Percentiles rank a stretch among this genome's conserved stretches.
Evolutionary conservation across 208 protist genomes (phyloP).

Genomic region (Crithidia mellificae): DNA sequence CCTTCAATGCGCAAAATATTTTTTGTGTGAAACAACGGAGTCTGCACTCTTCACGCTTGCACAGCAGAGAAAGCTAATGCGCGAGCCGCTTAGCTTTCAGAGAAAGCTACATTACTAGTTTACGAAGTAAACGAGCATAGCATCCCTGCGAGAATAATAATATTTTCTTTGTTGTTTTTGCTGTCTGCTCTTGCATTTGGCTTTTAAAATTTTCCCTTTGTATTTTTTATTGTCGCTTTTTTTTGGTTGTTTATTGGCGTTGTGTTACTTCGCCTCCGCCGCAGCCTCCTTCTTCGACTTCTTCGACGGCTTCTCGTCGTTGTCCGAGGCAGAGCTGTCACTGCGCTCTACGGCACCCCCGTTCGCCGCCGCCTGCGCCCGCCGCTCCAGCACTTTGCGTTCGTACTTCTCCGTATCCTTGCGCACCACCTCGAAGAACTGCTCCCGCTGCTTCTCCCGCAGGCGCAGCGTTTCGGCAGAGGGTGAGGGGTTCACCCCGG

Average conservation of each 20-base stretch:
- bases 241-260: background rate
- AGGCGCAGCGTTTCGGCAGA: slow-evolving; percentile 67
- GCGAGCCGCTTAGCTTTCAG: too few relatives aligned
- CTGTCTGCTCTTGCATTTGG: too few relatives aligned
- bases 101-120: too few relatives aligned
- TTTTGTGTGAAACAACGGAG: too few relatives aligned
- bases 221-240: too few relatives aligned
- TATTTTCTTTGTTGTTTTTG: too few relatives aligned
- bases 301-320: slow-evolving; percentile 31
- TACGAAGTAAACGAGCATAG: too few relatives aligned
- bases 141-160: too few relatives aligned
- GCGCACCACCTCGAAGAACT: slow-evolving; percentile 81
- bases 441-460: slow-evolving; percentile 81
- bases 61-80: too few relatives aligned
- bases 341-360: slow-evolving; percentile 26
- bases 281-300: slow-evolving; percentile 19
- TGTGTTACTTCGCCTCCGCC: background rate
- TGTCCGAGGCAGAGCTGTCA: slow-evolving; percentile 28
- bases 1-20: too few relatives aligned
- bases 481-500: slow-evolving; percentile 45
- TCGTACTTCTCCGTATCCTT: slow-evolving; percentile 75
- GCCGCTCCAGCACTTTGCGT: slow-evolving; percentile 53
- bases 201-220: too few relatives aligned
- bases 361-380: slow-evolving; percentile 33
- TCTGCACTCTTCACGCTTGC: too few relatives aligned